A percentile compares a stretch with the other conserved stretches of the same genome.
Evolutionary conservation across 2,329 filamentous ascomycete genomes (phyloP).

Genomic region (Sporothrix euskadiensis): DNA sequence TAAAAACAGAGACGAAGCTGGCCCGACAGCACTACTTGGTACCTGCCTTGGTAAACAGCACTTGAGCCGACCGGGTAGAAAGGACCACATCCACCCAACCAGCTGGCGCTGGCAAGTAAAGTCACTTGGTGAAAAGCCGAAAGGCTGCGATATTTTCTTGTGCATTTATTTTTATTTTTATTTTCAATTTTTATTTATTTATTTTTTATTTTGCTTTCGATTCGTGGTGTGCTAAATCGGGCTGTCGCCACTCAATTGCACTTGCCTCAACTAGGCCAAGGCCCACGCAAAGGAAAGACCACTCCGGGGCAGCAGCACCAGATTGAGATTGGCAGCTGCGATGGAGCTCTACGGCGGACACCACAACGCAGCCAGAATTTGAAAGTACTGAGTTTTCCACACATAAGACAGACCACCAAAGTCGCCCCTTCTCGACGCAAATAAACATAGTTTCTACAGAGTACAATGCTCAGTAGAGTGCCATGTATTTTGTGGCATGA

Average conservation of each 20-base stretch:
- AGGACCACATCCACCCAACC: neutral
- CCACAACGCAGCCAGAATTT: neutral
- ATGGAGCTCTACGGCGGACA: neutral
- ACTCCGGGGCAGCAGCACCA: neutral
- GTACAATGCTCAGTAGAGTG: neutral
- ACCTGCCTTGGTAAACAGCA: neutral
- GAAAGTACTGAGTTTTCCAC: neutral
- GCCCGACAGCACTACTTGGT: neutral
- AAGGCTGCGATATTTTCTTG: neutral
- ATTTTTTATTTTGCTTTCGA: neutral
- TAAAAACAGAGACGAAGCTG: neutral
- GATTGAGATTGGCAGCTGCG: slow-evolving; percentile 6
- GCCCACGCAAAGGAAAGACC: slow-evolving; percentile 7
- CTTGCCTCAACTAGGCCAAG: slow-evolving; percentile 5
- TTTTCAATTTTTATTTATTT: neutral
- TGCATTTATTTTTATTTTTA: neutral
- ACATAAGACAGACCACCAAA: neutral
- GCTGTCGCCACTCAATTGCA: neutral
- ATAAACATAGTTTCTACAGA: neutral
- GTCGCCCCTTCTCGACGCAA: neutral
- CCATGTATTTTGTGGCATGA: neutral
- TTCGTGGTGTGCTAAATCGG: neutral
- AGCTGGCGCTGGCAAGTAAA: neutral
- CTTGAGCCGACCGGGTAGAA: neutral
- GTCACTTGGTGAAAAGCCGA: neutral